Evolutionary conservation across 768 basidiomycete species (phyloP).

Genomic region (Podaxis pistillaris): DNA sequence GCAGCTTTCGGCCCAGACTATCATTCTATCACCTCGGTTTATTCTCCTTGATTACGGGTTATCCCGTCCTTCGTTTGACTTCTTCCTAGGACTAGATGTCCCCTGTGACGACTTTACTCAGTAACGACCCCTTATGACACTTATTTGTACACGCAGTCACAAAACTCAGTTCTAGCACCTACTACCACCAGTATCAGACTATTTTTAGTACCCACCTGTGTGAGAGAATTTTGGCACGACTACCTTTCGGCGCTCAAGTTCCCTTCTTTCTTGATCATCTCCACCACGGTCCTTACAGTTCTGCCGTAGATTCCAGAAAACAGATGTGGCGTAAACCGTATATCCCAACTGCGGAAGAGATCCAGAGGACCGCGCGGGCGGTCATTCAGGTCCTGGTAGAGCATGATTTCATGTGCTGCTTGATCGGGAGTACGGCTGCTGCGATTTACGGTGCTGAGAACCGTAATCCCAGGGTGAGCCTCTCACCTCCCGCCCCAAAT

Average conservation of each 20-base stretch:
- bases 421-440: slow-evolving; percentile 41
- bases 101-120: background rate
- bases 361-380: slow-evolving; percentile 25
- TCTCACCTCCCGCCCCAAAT: slow-evolving; percentile 9
- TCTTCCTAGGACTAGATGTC: background rate
- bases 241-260: background rate
- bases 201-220: background rate
- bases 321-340: background rate
- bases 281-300: background rate
- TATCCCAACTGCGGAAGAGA: slow-evolving; percentile 19
- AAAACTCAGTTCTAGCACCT: background rate
- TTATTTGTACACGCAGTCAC: too few species aligned
- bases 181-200: background rate
- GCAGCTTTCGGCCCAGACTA: too few species aligned
- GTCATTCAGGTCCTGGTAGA: slow-evolving; percentile 23
- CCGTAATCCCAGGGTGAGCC: slow-evolving; percentile 33
- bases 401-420: slow-evolving; percentile 29
- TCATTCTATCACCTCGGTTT: too few species aligned
- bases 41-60: too few species aligned
- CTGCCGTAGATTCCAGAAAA: too few species aligned
- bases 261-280: background rate
- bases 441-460: slow-evolving; percentile 33
- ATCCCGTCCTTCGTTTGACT: background rate
- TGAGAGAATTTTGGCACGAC: background rate
- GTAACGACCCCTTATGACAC: background rate